Base-by-base conservation (phyloP, 2,329 filamentous ascomycete genomes). In the Emergomyces orientalis region DNA sequence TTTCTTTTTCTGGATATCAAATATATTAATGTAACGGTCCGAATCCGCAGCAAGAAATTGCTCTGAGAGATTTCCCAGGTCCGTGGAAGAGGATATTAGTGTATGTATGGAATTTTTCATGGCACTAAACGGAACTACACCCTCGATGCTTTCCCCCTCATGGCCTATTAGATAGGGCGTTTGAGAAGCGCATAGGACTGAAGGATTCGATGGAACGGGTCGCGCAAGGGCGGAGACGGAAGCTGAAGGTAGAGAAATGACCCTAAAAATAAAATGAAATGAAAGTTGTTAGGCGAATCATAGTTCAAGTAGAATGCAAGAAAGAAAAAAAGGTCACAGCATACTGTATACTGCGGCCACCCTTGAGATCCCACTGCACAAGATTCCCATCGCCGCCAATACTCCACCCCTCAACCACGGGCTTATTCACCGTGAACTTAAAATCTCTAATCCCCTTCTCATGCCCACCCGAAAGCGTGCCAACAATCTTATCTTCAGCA, bases 331-430 rank as follows among this genome's bases (percentile, higher is more conserved):
- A 34, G 41, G n/a, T 55, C 52, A 25, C 9, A 47, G 65, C 71
- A 65, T 73, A 82, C 80, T 77, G 76, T 63, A 76, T 72, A 59
- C 71, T 74, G 65, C 75, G 71, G 62, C 76, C 75, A 27, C 73
- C 78, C 66, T 69, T 72, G 62, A 82, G 68, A 71, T 82, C 78
- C 80, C 80, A 82, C 66, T 82, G 79, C 27, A 82, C 75, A 57
- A 82, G 73, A 67, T 78, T 81, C 64, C 78, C 79, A 70, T 82
- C 80, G 59, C 77, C 78, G 58, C 80, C 80, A 63, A 81, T 77
- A 74, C 80, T 82, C 80, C 80, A 82, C n/a, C 75, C 80, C 66
- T 79, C 77, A 27, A 73, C 69, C 61, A 67, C 70, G 27, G 75
- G 71, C 8, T 70, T 70, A 39, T 73, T 71, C 51, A 74, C 70